Evolutionary conservation across 805 yeast genomes (phyloP), one percentile per base, ranked within the genome.

Genomic region (Candida palmyrensis): DNA sequence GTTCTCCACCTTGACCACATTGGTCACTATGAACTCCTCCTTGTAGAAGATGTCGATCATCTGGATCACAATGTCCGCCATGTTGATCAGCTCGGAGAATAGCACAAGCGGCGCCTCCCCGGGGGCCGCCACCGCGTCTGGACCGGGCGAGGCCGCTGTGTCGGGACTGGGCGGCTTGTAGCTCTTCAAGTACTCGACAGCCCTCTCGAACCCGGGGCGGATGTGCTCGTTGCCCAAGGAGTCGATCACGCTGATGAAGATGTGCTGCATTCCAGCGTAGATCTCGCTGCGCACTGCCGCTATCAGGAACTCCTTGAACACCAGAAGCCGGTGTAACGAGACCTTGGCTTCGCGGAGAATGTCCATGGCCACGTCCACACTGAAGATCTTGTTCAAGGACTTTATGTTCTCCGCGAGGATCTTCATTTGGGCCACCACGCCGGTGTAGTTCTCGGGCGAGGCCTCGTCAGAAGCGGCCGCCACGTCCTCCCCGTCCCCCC

Each of bases 1-100:
- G 37, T 73, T 70, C 41, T 81, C 83, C 35, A 78, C 74, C 45
- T 80, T 78, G 18, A 87, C 76, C 15, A 86, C 68, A 27, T 66
- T 62, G 24, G 72, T 66, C 33, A 64, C 55, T 6, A 77, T 53
- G 43, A 90, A 68, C 52, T 90, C 97, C 52, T 85, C 89, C 45
- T 83, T 82, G 59, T 87, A 90, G 46, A 92, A 92, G 5, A 87
- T 85, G 33, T 84, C 88, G 27, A 89, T 62, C 94, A 90, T 86
- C 53, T 90, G 97, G 47, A 87, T 81, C 15, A 92, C 85, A 37
- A 90, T 64, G 55, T 90, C 98, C 4, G 96, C 97, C 39, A 86
- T 79, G 46, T 89, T 92, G 22, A 92, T 92, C 36, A 92, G 69
- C 51, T 90, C 97, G 12, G 94, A 82, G 47, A 92, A 90, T 28